Evolutionary conservation across 345 rosid species (phyloP).

Genomic region (Draba incana): DNA sequence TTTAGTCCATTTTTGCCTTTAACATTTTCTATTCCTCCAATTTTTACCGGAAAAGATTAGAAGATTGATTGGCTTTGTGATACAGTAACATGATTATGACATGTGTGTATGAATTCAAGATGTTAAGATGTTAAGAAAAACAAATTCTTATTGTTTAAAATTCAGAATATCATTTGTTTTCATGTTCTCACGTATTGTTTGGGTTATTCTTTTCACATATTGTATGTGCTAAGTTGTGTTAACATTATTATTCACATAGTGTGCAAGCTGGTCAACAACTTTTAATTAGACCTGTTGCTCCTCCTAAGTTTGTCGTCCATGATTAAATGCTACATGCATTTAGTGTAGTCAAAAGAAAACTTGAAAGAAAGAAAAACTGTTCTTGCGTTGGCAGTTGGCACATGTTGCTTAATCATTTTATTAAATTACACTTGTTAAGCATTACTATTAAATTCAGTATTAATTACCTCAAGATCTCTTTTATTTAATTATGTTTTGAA

Average conservation of each 20-base stretch:
- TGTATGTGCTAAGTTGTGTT: not conserved
- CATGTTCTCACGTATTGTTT: not conserved
- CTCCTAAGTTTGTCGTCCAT: not conserved
- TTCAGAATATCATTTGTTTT: not conserved
- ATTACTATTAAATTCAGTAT: too few relatives aligned
- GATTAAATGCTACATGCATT: not conserved
- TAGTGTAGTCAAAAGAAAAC: constrained; percentile 7
- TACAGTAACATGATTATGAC: constrained; percentile 11
- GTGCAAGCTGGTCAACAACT: not conserved
- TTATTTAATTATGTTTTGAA: not conserved
- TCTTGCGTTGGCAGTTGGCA: not conserved
- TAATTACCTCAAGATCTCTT: too few relatives aligned
- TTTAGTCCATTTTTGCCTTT: constrained; percentile 8
- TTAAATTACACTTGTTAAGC: too few relatives aligned
- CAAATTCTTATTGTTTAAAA: not conserved
- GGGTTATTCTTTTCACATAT: not conserved
- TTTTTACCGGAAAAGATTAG: constrained; percentile 19
- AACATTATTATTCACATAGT: too few relatives aligned
- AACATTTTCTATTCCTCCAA: constrained; percentile 1
- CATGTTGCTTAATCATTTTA: not conserved
- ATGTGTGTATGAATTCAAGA: not conserved
- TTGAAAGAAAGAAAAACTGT: not conserved
- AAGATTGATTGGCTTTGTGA: constrained; percentile 10
- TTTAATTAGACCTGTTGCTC: constrained; percentile 9
- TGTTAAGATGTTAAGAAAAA: not conserved